A percentile compares a stretch with the other conserved stretches of the same genome.
Conservation (phyloP, 202 grass and related monocot genomes). For the Bolboschoenoplectus hybrid region DNA sequence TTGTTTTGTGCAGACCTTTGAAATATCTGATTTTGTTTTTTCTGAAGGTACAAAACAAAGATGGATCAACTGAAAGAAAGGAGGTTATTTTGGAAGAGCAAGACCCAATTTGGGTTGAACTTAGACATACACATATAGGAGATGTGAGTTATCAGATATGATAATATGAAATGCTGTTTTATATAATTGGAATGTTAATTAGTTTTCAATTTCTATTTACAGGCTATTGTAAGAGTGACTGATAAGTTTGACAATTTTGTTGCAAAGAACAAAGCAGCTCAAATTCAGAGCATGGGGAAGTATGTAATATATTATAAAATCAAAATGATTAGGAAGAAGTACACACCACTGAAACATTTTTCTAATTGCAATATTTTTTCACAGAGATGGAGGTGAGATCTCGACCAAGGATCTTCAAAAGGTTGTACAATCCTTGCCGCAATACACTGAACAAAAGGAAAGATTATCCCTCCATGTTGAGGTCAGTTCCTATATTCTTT, state of each 20-base stretch:
- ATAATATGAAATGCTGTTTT: conserved; percentile 26
- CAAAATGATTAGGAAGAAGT: background rate
- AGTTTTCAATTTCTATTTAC: conserved; percentile 45
- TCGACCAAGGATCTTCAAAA: conserved; percentile 94
- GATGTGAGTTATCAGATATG: conserved; percentile 59
- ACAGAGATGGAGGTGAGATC: conserved; percentile 84
- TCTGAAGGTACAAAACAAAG: conserved; percentile 63
- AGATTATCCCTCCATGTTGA: conserved; percentile 94
- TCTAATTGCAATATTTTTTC: conserved; percentile 37
- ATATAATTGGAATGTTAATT: conserved; percentile 25
- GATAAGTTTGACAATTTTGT: conserved; percentile 89
- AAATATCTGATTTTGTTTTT: conserved; percentile 39
- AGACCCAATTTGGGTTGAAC: conserved; percentile 87
- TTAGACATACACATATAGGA: conserved; percentile 91
- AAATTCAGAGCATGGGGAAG: conserved; percentile 72
- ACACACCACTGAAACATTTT: background rate
- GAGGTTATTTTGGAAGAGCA: conserved; percentile 89
- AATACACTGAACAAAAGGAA: conserved; percentile 89
- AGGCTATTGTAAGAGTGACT: conserved; percentile 89
- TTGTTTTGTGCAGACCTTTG: background rate
- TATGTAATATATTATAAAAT: conserved; percentile 40
- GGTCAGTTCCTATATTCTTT: conserved; percentile 47
- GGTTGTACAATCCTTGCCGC: conserved; percentile 90
- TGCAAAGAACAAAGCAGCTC: conserved; percentile 94
- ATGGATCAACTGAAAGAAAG: conserved; percentile 70